These are phyloP conservation scores for Ceratocystis variospora DNA, from an alignment of 2,329 filamentous ascomycete species.

Conservation along the genomic window DNA sequence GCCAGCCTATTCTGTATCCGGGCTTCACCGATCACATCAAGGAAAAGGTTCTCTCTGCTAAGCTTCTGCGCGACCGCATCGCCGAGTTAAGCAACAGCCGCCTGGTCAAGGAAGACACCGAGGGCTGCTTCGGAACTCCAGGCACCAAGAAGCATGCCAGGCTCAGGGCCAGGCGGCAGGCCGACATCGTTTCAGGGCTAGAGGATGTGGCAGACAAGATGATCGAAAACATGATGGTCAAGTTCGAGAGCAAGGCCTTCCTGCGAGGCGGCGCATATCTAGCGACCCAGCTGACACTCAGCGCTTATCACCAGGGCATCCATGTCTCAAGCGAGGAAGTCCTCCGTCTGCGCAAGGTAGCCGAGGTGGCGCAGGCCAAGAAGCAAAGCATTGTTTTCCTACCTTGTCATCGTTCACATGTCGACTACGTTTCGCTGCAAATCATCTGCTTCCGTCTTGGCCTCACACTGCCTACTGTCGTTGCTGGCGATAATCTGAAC, in stretches of 20 bases:
- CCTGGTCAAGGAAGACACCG: constrained; percentile 50
- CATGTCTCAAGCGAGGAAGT: constrained; percentile 95
- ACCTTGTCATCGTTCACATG: constrained; percentile 85
- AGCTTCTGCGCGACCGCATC: constrained; percentile 62
- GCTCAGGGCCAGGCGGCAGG: constrained; percentile 11
- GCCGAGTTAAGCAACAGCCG: constrained; percentile 67
- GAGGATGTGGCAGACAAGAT: constrained; percentile 71
- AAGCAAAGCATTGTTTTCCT: constrained; percentile 95
- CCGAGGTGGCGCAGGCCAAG: constrained; percentile 66
- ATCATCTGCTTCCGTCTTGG: constrained; percentile 91
- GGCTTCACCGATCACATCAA: constrained; percentile 91
- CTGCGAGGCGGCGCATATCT: constrained; percentile 88
- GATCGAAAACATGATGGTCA: constrained; percentile 96
- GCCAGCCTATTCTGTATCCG: constrained; percentile 82
- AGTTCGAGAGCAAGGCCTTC: constrained; percentile 90
- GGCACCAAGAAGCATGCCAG: constrained; percentile 4
- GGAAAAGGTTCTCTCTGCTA: constrained; percentile 56
- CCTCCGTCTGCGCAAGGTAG: constrained; percentile 64
- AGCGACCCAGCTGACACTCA: constrained; percentile 70
- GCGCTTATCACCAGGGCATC: constrained; percentile 93
- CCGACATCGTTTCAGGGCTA: constrained; percentile 42
- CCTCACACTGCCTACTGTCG: constrained; percentile 75
- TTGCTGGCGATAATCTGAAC: constrained; percentile 92
- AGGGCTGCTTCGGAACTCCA: constrained; percentile 40
- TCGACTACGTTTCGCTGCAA: constrained; percentile 91